A percentile compares a stretch with the other conserved stretches of the same genome.
Conservation (phyloP, 2,329 filamentous ascomycete species). For the Sclerotinia trifoliorum region DNA sequence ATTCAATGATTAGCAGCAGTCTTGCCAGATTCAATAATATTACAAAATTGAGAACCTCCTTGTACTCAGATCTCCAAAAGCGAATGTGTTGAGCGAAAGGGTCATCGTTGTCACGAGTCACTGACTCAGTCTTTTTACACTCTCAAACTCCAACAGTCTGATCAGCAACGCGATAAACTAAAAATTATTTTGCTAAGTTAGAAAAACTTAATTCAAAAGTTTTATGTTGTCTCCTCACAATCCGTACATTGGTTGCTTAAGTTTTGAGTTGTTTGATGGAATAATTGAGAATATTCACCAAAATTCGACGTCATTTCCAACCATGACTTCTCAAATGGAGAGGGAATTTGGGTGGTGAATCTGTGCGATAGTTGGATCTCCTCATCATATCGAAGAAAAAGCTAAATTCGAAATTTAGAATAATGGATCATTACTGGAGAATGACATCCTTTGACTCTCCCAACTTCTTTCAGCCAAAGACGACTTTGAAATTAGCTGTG, state of each 20-base stretch:
- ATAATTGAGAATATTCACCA: no score
- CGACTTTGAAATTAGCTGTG: not conserved
- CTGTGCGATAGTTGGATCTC: not conserved
- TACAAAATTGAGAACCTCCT: not conserved
- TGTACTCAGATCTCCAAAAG: not conserved
- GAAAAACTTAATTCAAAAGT: no score
- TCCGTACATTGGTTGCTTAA: no score
- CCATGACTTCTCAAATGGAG: no score
- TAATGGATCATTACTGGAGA: not conserved
- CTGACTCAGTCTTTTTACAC: not conserved
- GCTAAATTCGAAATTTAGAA: not conserved
- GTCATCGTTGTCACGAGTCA: not conserved
- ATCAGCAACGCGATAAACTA: no score
- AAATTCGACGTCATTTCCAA: no score
- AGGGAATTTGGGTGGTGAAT: not conserved
- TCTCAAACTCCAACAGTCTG: not conserved
- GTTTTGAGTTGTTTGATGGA: no score
- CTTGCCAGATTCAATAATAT: no score
- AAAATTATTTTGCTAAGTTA: no score
- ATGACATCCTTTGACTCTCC: not conserved
- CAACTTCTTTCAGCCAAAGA: not conserved
- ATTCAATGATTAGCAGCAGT: not conserved
- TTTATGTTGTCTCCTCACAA: no score
- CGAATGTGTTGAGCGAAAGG: not conserved
- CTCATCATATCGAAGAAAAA: no score